These are phyloP conservation scores for Epichloe aotearoae DNA, from an alignment of 2,329 filamentous ascomycete species.

Conservation along the genomic window DNA sequence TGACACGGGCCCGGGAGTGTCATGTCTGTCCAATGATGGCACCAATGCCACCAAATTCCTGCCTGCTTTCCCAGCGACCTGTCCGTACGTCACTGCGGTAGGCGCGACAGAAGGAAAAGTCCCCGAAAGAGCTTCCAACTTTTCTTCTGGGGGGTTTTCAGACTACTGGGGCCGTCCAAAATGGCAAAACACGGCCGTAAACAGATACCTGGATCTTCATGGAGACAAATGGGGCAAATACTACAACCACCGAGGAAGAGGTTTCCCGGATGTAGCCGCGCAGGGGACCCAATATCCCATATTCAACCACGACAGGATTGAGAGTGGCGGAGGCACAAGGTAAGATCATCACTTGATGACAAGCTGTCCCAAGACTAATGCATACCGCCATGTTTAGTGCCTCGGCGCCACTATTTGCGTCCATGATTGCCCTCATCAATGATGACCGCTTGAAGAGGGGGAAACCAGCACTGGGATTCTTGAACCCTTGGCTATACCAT, in stretches of 20 bases:
- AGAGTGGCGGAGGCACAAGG: constrained; percentile 21
- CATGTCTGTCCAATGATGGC: constrained; percentile 25
- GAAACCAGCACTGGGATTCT: constrained; percentile 39
- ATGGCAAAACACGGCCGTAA: constrained; percentile 33
- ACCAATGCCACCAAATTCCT: constrained; percentile 20
- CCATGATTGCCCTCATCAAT: constrained; percentile 51
- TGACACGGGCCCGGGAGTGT: constrained; percentile 30
- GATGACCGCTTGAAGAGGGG: constrained; percentile 44
- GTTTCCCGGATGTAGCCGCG: constrained; percentile 47
- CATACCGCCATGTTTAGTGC: constrained; percentile 24
- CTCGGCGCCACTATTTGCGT: constrained; percentile 48
- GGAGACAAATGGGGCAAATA: constrained; percentile 36
- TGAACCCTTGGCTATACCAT: constrained; percentile 48
- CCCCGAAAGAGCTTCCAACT: constrained; percentile 40
- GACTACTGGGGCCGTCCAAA: constrained; percentile 29
- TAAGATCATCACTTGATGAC: constrained; percentile 4
- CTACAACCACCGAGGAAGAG: constrained; percentile 36
- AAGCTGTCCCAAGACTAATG: not conserved
- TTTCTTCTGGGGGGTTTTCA: constrained; percentile 39
- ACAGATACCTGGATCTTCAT: constrained; percentile 27
- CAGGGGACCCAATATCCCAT: constrained; percentile 28
- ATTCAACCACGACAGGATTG: constrained; percentile 16
- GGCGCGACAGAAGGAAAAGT: constrained; percentile 39
- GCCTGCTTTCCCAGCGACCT: constrained; percentile 23
- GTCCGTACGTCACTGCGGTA: constrained; percentile 50